Evolutionary conservation across 192 early-diverging fungal species (phyloP).

Genomic region (Backusella circina): DNA sequence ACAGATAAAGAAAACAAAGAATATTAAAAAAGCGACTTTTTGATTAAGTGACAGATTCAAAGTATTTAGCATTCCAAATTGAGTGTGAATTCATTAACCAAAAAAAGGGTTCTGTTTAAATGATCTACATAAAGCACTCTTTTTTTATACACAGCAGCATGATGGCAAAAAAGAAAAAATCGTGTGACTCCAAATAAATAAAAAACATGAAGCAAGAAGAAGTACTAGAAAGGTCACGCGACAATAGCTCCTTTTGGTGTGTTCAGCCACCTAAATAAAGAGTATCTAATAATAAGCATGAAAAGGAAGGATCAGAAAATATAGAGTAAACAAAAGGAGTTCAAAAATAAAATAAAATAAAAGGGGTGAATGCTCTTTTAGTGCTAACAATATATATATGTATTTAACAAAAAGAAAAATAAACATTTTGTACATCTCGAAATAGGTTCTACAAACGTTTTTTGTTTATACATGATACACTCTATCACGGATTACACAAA

Average conservation of each 20-base stretch:
- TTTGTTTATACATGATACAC: neutral
- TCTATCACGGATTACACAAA: neutral
- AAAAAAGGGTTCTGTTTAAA: neutral
- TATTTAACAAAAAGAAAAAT: neutral
- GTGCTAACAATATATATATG: neutral
- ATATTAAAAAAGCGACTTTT: neutral
- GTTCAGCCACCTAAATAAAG: conserved; percentile 4
- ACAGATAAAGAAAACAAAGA: neutral
- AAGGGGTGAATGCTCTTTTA: neutral
- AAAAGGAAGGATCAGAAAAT: neutral
- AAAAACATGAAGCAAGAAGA: neutral
- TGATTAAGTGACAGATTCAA: neutral
- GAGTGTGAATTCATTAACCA: neutral
- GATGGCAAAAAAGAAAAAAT: neutral
- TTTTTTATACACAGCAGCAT: neutral
- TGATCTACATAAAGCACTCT: neutral
- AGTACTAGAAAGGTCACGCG: neutral
- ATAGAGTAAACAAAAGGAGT: neutral
- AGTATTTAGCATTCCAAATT: neutral
- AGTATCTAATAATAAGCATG: neutral
- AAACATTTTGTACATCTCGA: neutral
- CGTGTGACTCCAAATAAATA: neutral
- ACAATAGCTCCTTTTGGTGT: neutral
- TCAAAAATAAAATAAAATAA: neutral
- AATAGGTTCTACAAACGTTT: neutral